Evolutionary conservation across 768 basidiomycete species (phyloP).

Genomic region (Phylloporus scabripes): DNA sequence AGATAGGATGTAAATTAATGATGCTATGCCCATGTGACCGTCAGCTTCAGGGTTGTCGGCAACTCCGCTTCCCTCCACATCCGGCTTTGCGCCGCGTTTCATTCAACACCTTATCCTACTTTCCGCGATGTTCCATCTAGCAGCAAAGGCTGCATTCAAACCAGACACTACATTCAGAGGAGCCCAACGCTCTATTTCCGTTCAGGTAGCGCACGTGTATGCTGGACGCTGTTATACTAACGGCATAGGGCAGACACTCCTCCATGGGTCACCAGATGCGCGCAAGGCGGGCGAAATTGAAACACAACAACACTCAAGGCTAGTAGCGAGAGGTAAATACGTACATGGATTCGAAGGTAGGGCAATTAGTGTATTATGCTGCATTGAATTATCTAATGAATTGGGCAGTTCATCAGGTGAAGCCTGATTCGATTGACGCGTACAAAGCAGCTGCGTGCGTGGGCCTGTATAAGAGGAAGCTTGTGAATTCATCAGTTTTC

Average conservation of each 20-base stretch:
- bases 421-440: conserved; percentile 70
- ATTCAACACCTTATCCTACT: conserved; percentile 1
- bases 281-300: conserved; percentile 76
- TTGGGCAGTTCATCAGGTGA: conserved; percentile 72
- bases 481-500: conserved; percentile 7
- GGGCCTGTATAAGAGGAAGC: conserved; percentile 2
- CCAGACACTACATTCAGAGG: conserved; percentile 13
- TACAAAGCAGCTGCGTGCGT: conserved; percentile 88
- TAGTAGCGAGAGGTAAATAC: conserved; percentile 92
- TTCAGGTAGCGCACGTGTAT: conserved; percentile 44
- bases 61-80: conserved; percentile 18
- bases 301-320: conserved; percentile 74
- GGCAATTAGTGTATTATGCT: neutral
- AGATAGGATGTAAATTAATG: conserved; percentile 4
- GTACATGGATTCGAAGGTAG: conserved; percentile 84
- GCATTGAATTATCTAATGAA: conserved; percentile 1
- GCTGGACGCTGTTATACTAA: conserved; percentile 25
- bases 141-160: conserved; percentile 14
- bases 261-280: conserved; percentile 93
- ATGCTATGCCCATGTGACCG: neutral
- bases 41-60: neutral
- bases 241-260: conserved; percentile 52
- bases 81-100: conserved; percentile 3
- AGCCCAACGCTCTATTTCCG: conserved; percentile 50
- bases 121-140: conserved; percentile 21